Base-by-base conservation (phyloP, 2,329 filamentous ascomycete genomes). In the Aspergillus eucalypticola region DNA sequence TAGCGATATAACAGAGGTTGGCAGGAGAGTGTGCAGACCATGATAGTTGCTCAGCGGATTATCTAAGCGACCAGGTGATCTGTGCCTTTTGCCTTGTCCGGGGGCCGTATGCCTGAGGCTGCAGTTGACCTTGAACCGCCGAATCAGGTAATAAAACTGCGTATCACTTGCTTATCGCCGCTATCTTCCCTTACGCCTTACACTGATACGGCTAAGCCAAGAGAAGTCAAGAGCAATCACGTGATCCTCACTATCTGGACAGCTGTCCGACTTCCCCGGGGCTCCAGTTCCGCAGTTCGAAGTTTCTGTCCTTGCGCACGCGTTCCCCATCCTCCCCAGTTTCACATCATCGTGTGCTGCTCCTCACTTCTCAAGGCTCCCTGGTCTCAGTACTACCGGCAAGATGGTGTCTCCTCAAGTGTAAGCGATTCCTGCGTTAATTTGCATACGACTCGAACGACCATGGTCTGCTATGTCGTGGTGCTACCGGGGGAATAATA, bases 341-440 rank as follows among this genome's bases (percentile, higher is more conserved):
- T 52, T 49, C 53, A 49, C 55, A 55, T 59, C 53, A 53, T 60
- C 51, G 54, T 49, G 58, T 57, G 49, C 38, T 56, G 39, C 55
- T 60, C 54, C 56, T 65, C 61, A 49, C 57, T 59, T 39, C 59
- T 46, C 55, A 64, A 65, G 51, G 64, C 61, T 55, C 23, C 53
- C 29, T 19, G 57, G 38, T 53, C 13, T 55, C 54, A 41, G 38
- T 54, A 56, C 56, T 64, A 57, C 64, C 64, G 69, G 69, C 76
- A 86, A 78, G 76, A 89, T 88, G 86, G 85, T 89, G 70, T 86
- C 81, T 71, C 83, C 87, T 70, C 87, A 89, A 77, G 81, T 89
- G 87, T 89, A 81, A 73, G 85, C 75, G 17, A 13, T 25, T 44
- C 51, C 44, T 38, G 25, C 21, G 39, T 38, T 59, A 46, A 46